Evolutionary conservation across 179 eudicot species (phyloP).

Genomic region (Nepenthes alata): DNA sequence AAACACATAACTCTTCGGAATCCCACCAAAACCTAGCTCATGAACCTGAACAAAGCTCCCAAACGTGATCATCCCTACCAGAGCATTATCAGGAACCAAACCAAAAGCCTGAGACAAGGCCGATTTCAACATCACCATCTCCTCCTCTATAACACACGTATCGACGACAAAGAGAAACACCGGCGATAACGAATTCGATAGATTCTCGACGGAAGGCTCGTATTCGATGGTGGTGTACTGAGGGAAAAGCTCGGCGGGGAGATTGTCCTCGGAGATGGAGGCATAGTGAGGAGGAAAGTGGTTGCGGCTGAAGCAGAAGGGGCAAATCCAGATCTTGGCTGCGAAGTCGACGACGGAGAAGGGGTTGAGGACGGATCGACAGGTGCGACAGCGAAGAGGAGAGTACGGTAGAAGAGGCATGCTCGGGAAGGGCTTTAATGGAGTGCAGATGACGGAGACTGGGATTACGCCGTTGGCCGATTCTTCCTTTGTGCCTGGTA

Average conservation of each 20-base stretch:
- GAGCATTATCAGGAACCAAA: slow-evolving; percentile 51
- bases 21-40: slow-evolving; percentile 65
- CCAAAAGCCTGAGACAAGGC: slow-evolving; percentile 57
- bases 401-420: slow-evolving; percentile 61
- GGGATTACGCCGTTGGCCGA: slow-evolving; percentile 45
- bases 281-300: slow-evolving; percentile 68
- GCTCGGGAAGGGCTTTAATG: slow-evolving; percentile 46
- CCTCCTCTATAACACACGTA: slow-evolving; percentile 87
- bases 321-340: slow-evolving; percentile 82
- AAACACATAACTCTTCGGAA: slow-evolving; percentile 71
- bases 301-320: slow-evolving; percentile 66
- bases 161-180: slow-evolving; percentile 74
- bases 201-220: slow-evolving; percentile 20
- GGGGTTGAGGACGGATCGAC: slow-evolving; percentile 79
- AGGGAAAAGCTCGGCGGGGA: slow-evolving; percentile 74
- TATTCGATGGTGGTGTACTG: slow-evolving; percentile 73
- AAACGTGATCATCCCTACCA: slow-evolving; percentile 72
- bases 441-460: slow-evolving; percentile 67
- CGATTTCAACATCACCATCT: slow-evolving; percentile 52
- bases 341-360: slow-evolving; percentile 67
- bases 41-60: slow-evolving; percentile 72
- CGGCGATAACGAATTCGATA: slow-evolving; percentile 9
- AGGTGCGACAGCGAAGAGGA: slow-evolving; percentile 72
- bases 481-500: slow-evolving; percentile 77
- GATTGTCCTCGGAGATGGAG: slow-evolving; percentile 54